Conservation (phyloP, 2,329 filamentous ascomycete species). For the Aureobasidium mangrovei region DNA sequence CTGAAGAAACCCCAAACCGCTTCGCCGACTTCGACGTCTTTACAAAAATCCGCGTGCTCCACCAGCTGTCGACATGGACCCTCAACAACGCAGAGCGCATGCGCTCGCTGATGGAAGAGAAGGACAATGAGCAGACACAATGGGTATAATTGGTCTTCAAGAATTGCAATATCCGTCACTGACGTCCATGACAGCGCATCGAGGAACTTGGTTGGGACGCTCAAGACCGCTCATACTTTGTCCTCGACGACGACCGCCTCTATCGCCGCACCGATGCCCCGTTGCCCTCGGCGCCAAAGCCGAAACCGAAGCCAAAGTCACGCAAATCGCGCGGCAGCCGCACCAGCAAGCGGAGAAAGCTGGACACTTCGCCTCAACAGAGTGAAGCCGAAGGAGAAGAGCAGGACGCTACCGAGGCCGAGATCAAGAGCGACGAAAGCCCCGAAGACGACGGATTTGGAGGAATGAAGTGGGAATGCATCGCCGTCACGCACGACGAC, state of each 20-base stretch:
- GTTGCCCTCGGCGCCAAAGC: slow-evolving; percentile 43
- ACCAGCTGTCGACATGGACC: slow-evolving; percentile 83
- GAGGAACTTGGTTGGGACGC: slow-evolving; percentile 83
- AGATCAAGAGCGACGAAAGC: slow-evolving; percentile 23
- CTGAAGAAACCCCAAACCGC: slow-evolving; percentile 59
- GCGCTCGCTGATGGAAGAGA: slow-evolving; percentile 75
- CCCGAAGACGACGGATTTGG: slow-evolving; percentile 49
- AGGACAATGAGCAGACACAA: slow-evolving; percentile 68
- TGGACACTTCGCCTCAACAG: slow-evolving; percentile 39
- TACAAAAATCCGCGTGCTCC: slow-evolving; percentile 72
- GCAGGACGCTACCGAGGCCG: slow-evolving; percentile 24
- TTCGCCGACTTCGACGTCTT: slow-evolving; percentile 79
- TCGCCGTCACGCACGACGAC: slow-evolving; percentile 74
- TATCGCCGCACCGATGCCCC: slow-evolving; percentile 79
- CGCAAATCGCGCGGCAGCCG: slow-evolving; percentile 50
- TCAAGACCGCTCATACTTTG: slow-evolving; percentile 77
- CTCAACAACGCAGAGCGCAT: slow-evolving; percentile 81
- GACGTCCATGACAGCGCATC: slow-evolving; percentile 43
- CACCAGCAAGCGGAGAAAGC: slow-evolving; percentile 63
- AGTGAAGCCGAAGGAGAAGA: slow-evolving; percentile 35
- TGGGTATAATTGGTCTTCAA: slow-evolving; percentile 55
- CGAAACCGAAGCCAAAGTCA: slow-evolving; percentile 44
- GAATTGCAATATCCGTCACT: slow-evolving; percentile 14
- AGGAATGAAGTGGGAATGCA: slow-evolving; percentile 79
- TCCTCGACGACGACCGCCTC: slow-evolving; percentile 87